These are phyloP conservation scores for Cadophora malorum DNA, from an alignment of 2,329 filamentous ascomycete genomes.

Conservation along the genomic window DNA sequence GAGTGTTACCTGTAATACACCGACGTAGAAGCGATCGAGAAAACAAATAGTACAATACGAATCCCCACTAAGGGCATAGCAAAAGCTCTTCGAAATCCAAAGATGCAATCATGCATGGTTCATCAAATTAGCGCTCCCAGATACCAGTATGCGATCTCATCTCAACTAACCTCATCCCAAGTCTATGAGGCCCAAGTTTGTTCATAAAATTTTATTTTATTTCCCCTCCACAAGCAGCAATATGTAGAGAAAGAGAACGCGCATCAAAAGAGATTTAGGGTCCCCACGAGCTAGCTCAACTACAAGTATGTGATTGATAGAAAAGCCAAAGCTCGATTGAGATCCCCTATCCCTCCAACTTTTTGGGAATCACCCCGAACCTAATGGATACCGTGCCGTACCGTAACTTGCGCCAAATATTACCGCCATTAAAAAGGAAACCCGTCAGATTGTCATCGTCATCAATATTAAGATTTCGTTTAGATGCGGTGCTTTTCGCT, in stretches of 20 bases:
- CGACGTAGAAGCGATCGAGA: no score
- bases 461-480: conserved; percentile 24
- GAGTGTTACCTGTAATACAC: no score
- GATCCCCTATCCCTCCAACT: conserved; percentile 7
- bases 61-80: not conserved
- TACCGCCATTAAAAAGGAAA: conserved; percentile 13
- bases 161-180: not conserved
- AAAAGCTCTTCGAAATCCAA: not conserved
- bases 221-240: conserved; percentile 3
- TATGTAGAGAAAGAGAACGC: conserved; percentile 2
- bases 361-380: conserved; percentile 15
- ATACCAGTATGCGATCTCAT: not conserved
- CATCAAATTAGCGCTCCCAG: conserved; percentile 1
- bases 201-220: not conserved
- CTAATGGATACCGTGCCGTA: conserved; percentile 7
- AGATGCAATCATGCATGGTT: not conserved
- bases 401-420: conserved; percentile 19
- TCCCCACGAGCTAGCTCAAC: not conserved
- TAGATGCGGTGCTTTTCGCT: conserved; percentile 79
- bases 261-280: not conserved
- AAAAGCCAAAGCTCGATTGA: conserved; percentile 1
- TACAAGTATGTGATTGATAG: not conserved
- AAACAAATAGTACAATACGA: not conserved
- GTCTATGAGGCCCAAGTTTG: not conserved
- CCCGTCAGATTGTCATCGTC: conserved; percentile 21